Evolutionary conservation across 768 basidiomycete species (phyloP), one percentile per base, ranked within the genome.

Genomic region (Mycena chlorophos): DNA sequence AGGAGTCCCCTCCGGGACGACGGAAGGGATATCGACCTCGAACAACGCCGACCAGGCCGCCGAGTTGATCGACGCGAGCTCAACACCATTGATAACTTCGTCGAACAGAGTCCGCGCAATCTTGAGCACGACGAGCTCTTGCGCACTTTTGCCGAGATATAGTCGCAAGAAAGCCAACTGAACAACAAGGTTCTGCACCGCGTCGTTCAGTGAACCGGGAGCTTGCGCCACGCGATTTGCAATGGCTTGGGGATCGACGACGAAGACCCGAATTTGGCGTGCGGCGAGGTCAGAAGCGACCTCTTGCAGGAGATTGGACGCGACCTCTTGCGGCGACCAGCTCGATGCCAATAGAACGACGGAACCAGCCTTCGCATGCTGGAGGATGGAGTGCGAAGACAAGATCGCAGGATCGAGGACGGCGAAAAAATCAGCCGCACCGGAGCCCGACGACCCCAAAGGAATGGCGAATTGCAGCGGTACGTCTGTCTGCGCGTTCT

Each of bases 141-240:
- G 79, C 5, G 85, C 86, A n/a, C 74, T 72, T 48, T 76, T 71
- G 26, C 88, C 90, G 37, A 93, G 75, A 72, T 89, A 98, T 28
- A 98, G 77, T 51, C 91, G 80, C 65, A 98, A 71, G 77, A 98
- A 91, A 1, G 89, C 88, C 26, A 95, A 76, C 63, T 91, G 83
- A 39, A 85, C 80, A 30, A 91, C 66, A 57, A 90, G 70, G 58
- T 74, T 77, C 63, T 88, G 79, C 5, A 82, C 62, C 1, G 75
- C 71, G 38, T 79, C 76, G 52, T 71, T 72, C 8, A 67, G 57
- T 3, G 71, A 56, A 14, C 69, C 67, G n/a, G 69, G 65, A 10
- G 67, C 65, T 19, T 71, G 73, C 2, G 69, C 67, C 22, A 83
- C 60, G 26, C 71, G 71, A 20, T 73, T 69, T 22, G 86, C 82